Evolutionary conservation across 805 yeast species (phyloP), one percentile per base, ranked within the genome.

Genomic region (Saturnispora halmiae): DNA sequence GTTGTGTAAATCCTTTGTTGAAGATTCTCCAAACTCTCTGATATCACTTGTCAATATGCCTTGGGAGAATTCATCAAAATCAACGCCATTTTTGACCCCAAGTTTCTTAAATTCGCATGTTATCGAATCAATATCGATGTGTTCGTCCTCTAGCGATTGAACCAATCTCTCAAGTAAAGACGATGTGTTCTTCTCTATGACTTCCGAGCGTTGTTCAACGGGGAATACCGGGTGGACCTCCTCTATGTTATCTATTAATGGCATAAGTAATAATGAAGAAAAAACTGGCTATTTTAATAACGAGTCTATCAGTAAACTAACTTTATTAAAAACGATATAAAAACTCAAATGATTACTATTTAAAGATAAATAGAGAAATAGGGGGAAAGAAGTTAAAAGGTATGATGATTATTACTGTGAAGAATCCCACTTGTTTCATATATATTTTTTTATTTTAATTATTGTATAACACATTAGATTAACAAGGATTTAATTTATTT

Each of bases 91-190:
- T 21, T 38, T 32, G 10, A 19, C 10, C 4, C 44, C 46, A 21
- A 43, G 29, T 20, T 38, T 26, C 11, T 20, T 10, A 5, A 42
- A 19, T 4, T 13, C 45, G 7, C 31, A 39, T 4, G 41, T 30
- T 7, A 56, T 40, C 2, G 18, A 21, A 6, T 51, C 58, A 10
- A 49, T 48, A 22, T 52, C 56, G 6, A 36, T 40, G 27, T 55
- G 48, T 36, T 59, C 59, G 31, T 57, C 64, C 24, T 52, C 54
- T 15, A 60, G 32, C 9, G 53, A 55, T 8, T 55, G 50, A 8
- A 59, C 38, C n/a, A 59, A 42, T 16, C 56, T 40, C 34, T 58
- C 53, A 15, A 59, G 37, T n/a, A 59, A 34, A 7, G 42, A 45
- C 31, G 49, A 53, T 2, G 53, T 42, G 18, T 33, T 19, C n/a